Conservation (phyloP, 2,329 filamentous ascomycete species). For the Arthrobotrys conoides region DNA sequence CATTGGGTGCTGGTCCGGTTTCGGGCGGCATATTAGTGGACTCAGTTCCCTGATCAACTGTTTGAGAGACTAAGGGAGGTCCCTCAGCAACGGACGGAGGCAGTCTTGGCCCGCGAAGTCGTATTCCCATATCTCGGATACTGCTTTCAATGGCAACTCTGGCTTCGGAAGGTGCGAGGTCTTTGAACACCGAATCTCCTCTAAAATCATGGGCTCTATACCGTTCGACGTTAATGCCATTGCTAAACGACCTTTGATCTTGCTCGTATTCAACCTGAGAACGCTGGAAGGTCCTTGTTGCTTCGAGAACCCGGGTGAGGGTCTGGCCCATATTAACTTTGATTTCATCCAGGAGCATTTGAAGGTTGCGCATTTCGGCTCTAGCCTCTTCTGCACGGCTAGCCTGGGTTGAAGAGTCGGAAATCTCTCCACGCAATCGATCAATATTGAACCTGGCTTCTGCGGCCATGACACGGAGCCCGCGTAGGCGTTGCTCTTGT, state of each 20-base stretch:
- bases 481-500: neutral
- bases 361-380: neutral
- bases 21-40: neutral
- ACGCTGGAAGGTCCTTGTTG: too few species aligned
- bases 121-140: neutral
- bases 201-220: neutral
- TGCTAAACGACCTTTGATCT: neutral
- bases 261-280: neutral
- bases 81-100: neutral
- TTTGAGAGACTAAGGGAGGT: neutral
- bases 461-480: neutral
- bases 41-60: neutral
- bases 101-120: neutral
- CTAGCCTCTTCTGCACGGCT: neutral
- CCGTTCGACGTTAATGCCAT: neutral
- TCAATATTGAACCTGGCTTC: neutral
- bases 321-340: neutral
- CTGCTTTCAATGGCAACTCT: neutral
- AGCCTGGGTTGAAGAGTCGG: too few species aligned
- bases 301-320: too few species aligned
- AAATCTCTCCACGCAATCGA: neutral
- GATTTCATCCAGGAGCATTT: neutral
- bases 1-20: neutral
- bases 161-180: neutral
- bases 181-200: constrained; percentile 9